These are phyloP conservation scores for Alternaria burnsii DNA, from an alignment of 2,329 filamentous ascomycete species.

Conservation along the genomic window DNA sequence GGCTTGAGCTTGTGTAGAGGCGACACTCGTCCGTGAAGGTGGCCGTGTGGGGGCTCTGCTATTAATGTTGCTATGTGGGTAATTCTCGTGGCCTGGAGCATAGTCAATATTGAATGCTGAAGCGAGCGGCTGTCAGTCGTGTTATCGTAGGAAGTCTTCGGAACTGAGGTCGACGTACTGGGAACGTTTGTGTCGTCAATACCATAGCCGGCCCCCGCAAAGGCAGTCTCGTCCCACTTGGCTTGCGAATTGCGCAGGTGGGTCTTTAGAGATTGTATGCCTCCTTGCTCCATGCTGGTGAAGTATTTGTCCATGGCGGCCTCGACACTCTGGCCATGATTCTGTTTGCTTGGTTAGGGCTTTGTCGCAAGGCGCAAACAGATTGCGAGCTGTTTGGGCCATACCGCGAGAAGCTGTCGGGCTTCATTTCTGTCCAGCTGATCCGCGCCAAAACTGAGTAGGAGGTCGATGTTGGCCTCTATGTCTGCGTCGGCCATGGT, in stretches of 20 bases:
- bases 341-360: slow-evolving; percentile 22
- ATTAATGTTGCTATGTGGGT: slow-evolving; percentile 41
- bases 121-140: slow-evolving; percentile 24
- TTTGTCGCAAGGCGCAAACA: neutral
- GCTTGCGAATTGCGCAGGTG: slow-evolving; percentile 33
- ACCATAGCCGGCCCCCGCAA: slow-evolving; percentile 44
- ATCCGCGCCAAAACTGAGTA: slow-evolving; percentile 23
- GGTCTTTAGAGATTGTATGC: slow-evolving; percentile 24
- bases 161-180: slow-evolving; percentile 32
- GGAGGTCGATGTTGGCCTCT: slow-evolving; percentile 14
- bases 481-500: slow-evolving; percentile 23
- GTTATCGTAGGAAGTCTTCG: slow-evolving; percentile 6
- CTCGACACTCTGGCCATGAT: slow-evolving; percentile 35
- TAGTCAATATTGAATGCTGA: slow-evolving; percentile 49
- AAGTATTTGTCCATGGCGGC: slow-evolving; percentile 38
- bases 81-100: slow-evolving; percentile 40
- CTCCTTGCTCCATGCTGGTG: slow-evolving; percentile 19
- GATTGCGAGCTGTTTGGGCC: slow-evolving; percentile 3
- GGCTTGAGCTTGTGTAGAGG: slow-evolving; percentile 40
- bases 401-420: slow-evolving; percentile 27
- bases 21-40: slow-evolving; percentile 44
- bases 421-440: slow-evolving; percentile 28
- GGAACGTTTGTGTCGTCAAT: slow-evolving; percentile 34
- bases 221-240: slow-evolving; percentile 45
- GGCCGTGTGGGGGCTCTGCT: slow-evolving; percentile 49